Conservation (phyloP, 2,329 filamentous ascomycete genomes). For the Ploettnerulaceae sp. region DNA sequence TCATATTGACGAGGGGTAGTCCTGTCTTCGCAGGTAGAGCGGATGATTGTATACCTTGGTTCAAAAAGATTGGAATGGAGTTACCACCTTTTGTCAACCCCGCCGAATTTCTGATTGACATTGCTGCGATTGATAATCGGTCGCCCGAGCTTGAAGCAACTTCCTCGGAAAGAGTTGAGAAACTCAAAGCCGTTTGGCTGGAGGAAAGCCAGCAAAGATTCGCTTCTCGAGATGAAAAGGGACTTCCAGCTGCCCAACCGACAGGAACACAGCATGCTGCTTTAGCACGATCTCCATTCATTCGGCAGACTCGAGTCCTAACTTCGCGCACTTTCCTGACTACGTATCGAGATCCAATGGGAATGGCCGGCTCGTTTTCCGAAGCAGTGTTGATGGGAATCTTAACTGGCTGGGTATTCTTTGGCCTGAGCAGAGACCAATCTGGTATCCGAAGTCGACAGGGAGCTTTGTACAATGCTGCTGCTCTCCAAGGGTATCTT, state of each 20-base stretch:
- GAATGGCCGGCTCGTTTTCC: slow-evolving; percentile 63
- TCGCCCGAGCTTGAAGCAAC: slow-evolving; percentile 59
- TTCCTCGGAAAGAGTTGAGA: slow-evolving; percentile 55
- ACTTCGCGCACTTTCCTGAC: slow-evolving; percentile 65
- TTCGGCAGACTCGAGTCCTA: slow-evolving; percentile 59
- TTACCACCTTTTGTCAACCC: slow-evolving; percentile 72
- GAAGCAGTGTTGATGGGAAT: slow-evolving; percentile 68
- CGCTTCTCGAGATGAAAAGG: slow-evolving; percentile 18
- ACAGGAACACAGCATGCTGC: background rate
- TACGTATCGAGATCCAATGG: slow-evolving; percentile 72
- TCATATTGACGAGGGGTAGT: slow-evolving; percentile 62
- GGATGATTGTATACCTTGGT: slow-evolving; percentile 57
- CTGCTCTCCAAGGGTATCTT: slow-evolving; percentile 70
- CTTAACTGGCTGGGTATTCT: slow-evolving; percentile 70
- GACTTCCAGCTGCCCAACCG: background rate
- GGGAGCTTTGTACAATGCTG: slow-evolving; percentile 67
- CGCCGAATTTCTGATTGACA: slow-evolving; percentile 70
- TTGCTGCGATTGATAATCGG: slow-evolving; percentile 69
- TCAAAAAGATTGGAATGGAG: slow-evolving; percentile 53
- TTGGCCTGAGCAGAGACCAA: slow-evolving; percentile 57
- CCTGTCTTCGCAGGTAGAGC: slow-evolving; percentile 63
- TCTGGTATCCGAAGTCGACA: slow-evolving; percentile 69
- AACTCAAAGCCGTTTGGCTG: slow-evolving; percentile 58
- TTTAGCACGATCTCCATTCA: slow-evolving; percentile 48
- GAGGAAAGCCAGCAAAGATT: slow-evolving; percentile 30